Evolutionary conservation across 768 basidiomycete genomes (phyloP), one percentile per base, ranked within the genome.

Genomic region (Tephrocybe rancida): DNA sequence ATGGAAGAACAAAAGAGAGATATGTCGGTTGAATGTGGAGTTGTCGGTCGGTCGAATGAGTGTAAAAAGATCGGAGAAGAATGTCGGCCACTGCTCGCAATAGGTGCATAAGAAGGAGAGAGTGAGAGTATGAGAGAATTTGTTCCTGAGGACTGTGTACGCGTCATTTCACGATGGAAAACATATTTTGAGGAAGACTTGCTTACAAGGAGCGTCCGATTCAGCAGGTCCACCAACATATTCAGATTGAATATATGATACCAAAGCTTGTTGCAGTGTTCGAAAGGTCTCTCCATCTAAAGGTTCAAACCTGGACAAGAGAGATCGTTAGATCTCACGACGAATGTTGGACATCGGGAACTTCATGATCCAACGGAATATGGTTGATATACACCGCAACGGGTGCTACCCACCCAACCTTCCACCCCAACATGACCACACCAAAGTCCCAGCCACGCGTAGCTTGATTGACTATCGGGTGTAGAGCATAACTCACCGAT

Each of bases 21-120:
- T 82, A 64, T 95, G 90, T 39, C 83, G 83, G 67, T 95, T 96
- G 72, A 88, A 85, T 22, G 82, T 76, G 35, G 82, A 73, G 9
- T 84, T 79, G 57, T 85, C 76, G 25, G 83, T 65, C 25, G 83
- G 78, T 22, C 80, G 86, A 57, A 92, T 85, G 62, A 93, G 83
- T 37, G 83, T 73, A 69, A 92, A 86, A 42, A 91, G 73, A 68
- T 90, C 84, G 61, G 79, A 70, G 77, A 97, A 88, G 79, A 98
- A 91, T 26, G 85, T 72, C 53, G 93, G 88, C 87, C 92, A 92
- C 71, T 89, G 89, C 50, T 87, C 81, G 59, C 85, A 81, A 70
- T 96, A 97, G 11, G 89, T 86, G 76, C 86, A 86, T 47, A 95
- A 81, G 73, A 95, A 95, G 73, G 95, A 85, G 44, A 92, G 81